A percentile compares a stretch with the other conserved stretches of the same genome.
Evolutionary conservation across 345 rosid genomes (phyloP).

Genomic region (Populus tremula): DNA sequence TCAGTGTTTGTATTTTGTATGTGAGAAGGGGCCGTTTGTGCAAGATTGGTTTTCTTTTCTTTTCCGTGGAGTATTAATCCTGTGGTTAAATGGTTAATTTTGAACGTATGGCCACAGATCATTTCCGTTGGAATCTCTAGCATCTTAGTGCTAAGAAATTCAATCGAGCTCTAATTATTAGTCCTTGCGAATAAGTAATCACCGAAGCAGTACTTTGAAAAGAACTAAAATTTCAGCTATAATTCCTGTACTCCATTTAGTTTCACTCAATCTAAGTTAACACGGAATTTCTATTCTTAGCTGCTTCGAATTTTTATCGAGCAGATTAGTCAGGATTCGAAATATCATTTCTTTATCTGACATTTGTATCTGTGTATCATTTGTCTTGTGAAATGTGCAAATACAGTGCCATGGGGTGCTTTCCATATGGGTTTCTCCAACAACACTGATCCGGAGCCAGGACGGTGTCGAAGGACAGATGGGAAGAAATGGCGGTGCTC

Average conservation of each 20-base stretch:
- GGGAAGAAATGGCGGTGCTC: constrained; percentile 99
- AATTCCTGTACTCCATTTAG: not conserved
- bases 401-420: constrained; percentile 68
- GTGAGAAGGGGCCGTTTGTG: not conserved
- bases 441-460: constrained; percentile 88
- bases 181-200: not conserved
- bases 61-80: not conserved
- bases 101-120: not conserved
- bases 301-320: not conserved
- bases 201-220: not conserved
- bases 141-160: not conserved
- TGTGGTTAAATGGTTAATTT: not conserved
- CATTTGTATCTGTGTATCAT: not conserved
- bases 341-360: not conserved
- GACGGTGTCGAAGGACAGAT: constrained; percentile 95
- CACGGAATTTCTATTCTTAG: not conserved
- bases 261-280: not conserved
- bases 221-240: not conserved
- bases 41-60: not conserved
- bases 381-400: not conserved
- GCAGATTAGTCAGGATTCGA: not conserved
- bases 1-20: not conserved
- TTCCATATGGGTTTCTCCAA: constrained; percentile 80
- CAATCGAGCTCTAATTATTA: not conserved
- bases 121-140: not conserved